A percentile compares a stretch with the other conserved stretches of the same genome.
Evolutionary conservation across 2,329 filamentous ascomycete genomes (phyloP).

Genomic region (Venturia oleaginea): DNA sequence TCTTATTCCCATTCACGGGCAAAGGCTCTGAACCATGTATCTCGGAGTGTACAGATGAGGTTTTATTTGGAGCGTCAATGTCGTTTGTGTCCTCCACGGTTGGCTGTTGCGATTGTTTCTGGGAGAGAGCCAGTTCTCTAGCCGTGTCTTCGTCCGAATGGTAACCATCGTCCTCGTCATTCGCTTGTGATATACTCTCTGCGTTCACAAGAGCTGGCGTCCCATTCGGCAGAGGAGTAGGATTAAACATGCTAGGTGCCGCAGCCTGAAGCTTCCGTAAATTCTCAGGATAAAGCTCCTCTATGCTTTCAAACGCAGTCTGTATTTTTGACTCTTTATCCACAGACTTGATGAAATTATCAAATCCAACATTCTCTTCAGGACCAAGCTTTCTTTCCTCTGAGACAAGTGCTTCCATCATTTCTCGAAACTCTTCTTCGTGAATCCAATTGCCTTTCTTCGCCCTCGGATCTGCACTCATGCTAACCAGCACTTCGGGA

Average conservation of each 20-base stretch:
- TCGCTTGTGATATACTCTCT: slow-evolving; percentile 1
- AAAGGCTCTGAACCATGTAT: not conserved
- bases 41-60: not conserved
- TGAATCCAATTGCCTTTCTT: slow-evolving; percentile 83
- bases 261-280: slow-evolving; percentile 26
- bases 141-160: slow-evolving; percentile 33
- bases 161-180: slow-evolving; percentile 19
- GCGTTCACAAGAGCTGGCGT: slow-evolving; percentile 3
- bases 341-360: slow-evolving; percentile 51
- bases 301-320: slow-evolving; percentile 73
- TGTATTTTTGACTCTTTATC: slow-evolving; percentile 53
- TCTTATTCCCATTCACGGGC: not conserved
- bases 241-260: not conserved
- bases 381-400: slow-evolving; percentile 50
- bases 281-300: slow-evolving; percentile 72
- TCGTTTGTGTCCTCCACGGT: slow-evolving; percentile 22
- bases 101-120: slow-evolving; percentile 14
- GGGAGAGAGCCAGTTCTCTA: not conserved
- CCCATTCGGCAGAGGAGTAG: not conserved
- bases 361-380: slow-evolving; percentile 46
- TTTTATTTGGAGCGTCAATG: not conserved
- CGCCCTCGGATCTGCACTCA: slow-evolving; percentile 72
- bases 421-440: slow-evolving; percentile 68
- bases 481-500: slow-evolving; percentile 71
- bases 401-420: slow-evolving; percentile 53